Percentiles rank a stretch among this genome's conserved stretches.
phyloP scores from a whole-genome alignment of 1,284 basidiomycete species.

The Cerrena zonata region DNA sequence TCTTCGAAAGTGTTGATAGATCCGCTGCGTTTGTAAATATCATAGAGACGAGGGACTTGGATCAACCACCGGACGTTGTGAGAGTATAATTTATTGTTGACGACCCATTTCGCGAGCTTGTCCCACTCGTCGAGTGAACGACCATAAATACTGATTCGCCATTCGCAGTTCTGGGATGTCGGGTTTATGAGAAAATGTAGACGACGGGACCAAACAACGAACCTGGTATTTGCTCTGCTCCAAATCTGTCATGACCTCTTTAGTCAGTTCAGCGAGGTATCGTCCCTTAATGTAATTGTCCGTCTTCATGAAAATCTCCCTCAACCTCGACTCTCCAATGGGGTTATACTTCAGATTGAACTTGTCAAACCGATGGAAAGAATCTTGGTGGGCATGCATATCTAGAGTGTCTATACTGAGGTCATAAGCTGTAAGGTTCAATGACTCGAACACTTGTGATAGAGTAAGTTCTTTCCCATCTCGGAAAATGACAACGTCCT shows the following conservation, averaged over 20 bases:
- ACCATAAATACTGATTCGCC: slow-evolving; percentile 95
- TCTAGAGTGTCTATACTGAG: slow-evolving; percentile 98
- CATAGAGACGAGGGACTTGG: slow-evolving; percentile 92
- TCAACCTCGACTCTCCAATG: slow-evolving; percentile 88
- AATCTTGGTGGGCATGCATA: slow-evolving; percentile 97
- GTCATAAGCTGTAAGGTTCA: slow-evolving; percentile 94
- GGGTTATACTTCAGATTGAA: slow-evolving; percentile 93
- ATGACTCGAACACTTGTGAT: slow-evolving; percentile 89
- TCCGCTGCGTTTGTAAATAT: slow-evolving; percentile 90
- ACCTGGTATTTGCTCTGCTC: slow-evolving; percentile 99
- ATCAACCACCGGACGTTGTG: slow-evolving; percentile 98
- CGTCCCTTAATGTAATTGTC: slow-evolving; percentile 90
- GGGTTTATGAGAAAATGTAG: neutral
- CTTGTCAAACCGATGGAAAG: slow-evolving; percentile 97
- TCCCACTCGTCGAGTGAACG: slow-evolving; percentile 85
- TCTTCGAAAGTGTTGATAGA: slow-evolving; percentile 87
- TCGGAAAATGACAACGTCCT: slow-evolving; percentile 95
- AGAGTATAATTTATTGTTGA: slow-evolving; percentile 88
- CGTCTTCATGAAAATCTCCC: slow-evolving; percentile 98
- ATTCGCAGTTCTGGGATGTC: slow-evolving; percentile 75
- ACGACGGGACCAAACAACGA: slow-evolving; percentile 8
- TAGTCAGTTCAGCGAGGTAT: slow-evolving; percentile 92
- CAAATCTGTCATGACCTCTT: slow-evolving; percentile 92
- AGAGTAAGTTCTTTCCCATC: slow-evolving; percentile 88
- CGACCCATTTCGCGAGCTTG: slow-evolving; percentile 95